Evolutionary conservation across 805 yeast species (phyloP).

Genomic region (Wickerhamomyces hampshirensis): DNA sequence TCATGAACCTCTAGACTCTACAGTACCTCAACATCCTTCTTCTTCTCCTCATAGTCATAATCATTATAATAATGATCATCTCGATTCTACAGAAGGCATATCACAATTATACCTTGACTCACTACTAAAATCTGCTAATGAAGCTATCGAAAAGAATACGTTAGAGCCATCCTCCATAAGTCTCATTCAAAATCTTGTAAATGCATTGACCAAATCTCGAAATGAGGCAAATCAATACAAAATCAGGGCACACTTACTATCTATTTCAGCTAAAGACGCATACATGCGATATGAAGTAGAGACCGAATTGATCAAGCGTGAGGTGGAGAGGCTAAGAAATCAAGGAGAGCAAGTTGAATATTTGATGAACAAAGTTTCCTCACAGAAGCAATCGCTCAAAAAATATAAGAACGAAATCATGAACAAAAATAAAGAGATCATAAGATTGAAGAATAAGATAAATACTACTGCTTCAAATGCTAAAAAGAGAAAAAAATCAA

Average conservation of each 20-base stretch:
- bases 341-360: slow-evolving; percentile 29
- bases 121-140: slow-evolving; percentile 2
- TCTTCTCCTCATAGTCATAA: too few relatives aligned
- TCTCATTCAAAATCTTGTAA: slow-evolving; percentile 17
- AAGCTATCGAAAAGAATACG: not conserved
- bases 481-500: slow-evolving; percentile 13
- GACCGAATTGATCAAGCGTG: slow-evolving; percentile 37
- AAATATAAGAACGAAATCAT: slow-evolving; percentile 40
- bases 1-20: not conserved
- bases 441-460: slow-evolving; percentile 26
- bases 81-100: not conserved
- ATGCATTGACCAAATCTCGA: slow-evolving; percentile 21
- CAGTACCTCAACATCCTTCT: too few relatives aligned
- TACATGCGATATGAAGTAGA: slow-evolving; percentile 46
- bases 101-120: slow-evolving; percentile 3
- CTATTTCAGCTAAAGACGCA: slow-evolving; percentile 38
- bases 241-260: slow-evolving; percentile 34
- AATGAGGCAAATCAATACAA: slow-evolving; percentile 31
- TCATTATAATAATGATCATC: not conserved
- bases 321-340: slow-evolving; percentile 37
- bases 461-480: slow-evolving; percentile 6
- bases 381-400: slow-evolving; percentile 37
- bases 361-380: slow-evolving; percentile 33
- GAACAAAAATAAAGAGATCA: slow-evolving; percentile 41
- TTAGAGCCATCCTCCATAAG: slow-evolving; percentile 8